Conservation (phyloP, 768 basidiomycete genomes). For the Mycena capillaripes region DNA sequence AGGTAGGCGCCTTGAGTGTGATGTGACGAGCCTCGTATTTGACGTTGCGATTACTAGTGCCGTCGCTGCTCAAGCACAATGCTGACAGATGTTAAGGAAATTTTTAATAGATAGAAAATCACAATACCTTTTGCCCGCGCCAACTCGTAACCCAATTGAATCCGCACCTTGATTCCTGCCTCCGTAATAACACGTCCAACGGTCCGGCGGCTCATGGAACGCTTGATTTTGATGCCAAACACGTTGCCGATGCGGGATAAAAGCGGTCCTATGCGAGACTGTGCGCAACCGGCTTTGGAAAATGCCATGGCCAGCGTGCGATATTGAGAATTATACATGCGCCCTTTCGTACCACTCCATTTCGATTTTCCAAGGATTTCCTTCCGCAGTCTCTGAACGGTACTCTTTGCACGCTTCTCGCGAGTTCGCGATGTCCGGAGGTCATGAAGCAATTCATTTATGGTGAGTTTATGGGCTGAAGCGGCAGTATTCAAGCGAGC, state of each 20-base stretch:
- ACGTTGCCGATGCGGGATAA: conserved; percentile 3
- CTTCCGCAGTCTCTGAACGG: background rate
- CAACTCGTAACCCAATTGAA: conserved; percentile 21
- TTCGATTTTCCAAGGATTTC: background rate
- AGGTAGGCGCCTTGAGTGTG: conserved; percentile 12
- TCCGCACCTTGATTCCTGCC: conserved; percentile 10
- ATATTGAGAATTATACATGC: background rate
- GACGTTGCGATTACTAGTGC: conserved; percentile 32
- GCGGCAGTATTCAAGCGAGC: background rate
- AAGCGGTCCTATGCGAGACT: conserved; percentile 3
- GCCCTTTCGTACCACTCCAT: background rate
- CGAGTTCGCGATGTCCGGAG: background rate
- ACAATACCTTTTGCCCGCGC: background rate
- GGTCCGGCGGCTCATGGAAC: conserved; percentile 5
- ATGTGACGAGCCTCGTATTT: conserved; percentile 31
- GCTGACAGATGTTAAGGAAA: background rate
- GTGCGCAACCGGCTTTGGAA: background rate
- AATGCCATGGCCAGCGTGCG: conserved; percentile 1
- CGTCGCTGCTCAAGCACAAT: conserved; percentile 21
- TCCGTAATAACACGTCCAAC: conserved; percentile 19
- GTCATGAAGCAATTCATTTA: background rate
- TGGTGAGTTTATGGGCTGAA: background rate
- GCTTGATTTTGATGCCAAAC: conserved; percentile 4
- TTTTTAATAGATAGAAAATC: background rate
- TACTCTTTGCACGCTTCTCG: background rate